These are phyloP conservation scores for Hippophae tibetana DNA, from an alignment of 306 rosid species.

Conservation along the genomic window DNA sequence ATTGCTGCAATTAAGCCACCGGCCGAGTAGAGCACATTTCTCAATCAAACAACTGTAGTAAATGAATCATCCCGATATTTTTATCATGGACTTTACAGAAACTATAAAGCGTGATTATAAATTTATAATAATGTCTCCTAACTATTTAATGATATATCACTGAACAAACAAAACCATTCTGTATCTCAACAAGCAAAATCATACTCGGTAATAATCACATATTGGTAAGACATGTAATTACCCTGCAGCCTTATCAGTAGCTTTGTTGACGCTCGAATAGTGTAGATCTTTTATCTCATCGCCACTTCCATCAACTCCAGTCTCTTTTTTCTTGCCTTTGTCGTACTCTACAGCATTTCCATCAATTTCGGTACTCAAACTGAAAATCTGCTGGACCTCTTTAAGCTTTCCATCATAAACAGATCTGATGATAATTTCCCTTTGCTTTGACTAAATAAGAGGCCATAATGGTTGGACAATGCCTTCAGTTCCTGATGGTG, in stretches of 20 bases:
- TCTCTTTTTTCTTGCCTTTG: slow-evolving; percentile 72
- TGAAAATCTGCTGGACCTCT: slow-evolving; percentile 75
- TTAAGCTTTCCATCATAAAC: slow-evolving; percentile 75
- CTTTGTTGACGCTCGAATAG: slow-evolving; percentile 79
- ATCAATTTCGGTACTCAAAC: slow-evolving; percentile 53
- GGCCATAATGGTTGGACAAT: slow-evolving; percentile 75
- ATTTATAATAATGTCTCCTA: too few species aligned
- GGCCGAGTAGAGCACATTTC: too few species aligned
- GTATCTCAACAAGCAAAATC: background rate
- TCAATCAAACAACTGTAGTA: too few species aligned
- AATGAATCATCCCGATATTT: too few species aligned
- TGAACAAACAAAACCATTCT: background rate
- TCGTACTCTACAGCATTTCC: slow-evolving; percentile 40
- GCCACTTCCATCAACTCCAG: slow-evolving; percentile 47
- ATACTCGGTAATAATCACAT: background rate
- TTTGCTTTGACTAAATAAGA: slow-evolving; percentile 76
- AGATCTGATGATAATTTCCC: slow-evolving; percentile 60
- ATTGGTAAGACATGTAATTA: slow-evolving; percentile 21
- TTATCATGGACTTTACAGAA: too few species aligned
- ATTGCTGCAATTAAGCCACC: too few species aligned
- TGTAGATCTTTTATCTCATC: slow-evolving; percentile 79
- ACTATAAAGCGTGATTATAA: too few species aligned
- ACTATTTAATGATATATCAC: too few species aligned
- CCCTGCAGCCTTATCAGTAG: slow-evolving; percentile 99
- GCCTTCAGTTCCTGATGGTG: slow-evolving; percentile 76